Conservation (phyloP, 1,139 yeast genomes). For the Yamadazyma aaseri region DNA sequence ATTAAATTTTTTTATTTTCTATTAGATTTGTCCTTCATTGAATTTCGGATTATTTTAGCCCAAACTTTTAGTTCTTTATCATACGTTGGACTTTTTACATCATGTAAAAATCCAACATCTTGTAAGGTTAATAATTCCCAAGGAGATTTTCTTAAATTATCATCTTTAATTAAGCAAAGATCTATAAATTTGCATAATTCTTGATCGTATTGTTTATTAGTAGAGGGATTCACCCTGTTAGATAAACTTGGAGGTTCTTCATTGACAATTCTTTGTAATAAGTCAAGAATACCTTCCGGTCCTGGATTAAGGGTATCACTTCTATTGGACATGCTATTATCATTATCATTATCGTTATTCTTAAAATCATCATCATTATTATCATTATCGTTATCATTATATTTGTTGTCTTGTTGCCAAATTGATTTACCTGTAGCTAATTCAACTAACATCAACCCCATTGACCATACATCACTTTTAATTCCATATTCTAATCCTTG, state of each 20-base stretch:
- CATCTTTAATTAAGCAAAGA: slow-evolving; percentile 66
- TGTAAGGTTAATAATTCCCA: slow-evolving; percentile 46
- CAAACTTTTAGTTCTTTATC: slow-evolving; percentile 48
- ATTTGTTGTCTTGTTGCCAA: slow-evolving; percentile 35
- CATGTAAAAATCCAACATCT: slow-evolving; percentile 36
- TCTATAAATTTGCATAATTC: slow-evolving; percentile 64
- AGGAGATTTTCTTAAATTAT: slow-evolving; percentile 60
- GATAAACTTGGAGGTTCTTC: slow-evolving; percentile 80
- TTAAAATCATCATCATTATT: slow-evolving; percentile 13
- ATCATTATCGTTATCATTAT: slow-evolving; percentile 20
- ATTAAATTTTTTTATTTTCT: no score
- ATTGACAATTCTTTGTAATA: slow-evolving; percentile 87
- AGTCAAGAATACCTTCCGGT: slow-evolving; percentile 86
- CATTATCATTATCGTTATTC: slow-evolving; percentile 10
- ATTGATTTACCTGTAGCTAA: slow-evolving; percentile 72
- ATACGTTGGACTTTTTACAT: slow-evolving; percentile 37
- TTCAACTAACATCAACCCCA: slow-evolving; percentile 87
- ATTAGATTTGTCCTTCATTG: slow-evolving; percentile 14
- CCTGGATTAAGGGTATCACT: slow-evolving; percentile 23
- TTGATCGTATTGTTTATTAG: slow-evolving; percentile 28
- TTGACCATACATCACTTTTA: slow-evolving; percentile 95
- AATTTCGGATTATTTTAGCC: slow-evolving; percentile 47
- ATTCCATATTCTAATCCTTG: slow-evolving; percentile 92
- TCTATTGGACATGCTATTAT: slow-evolving; percentile 7
- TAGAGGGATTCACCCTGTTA: slow-evolving; percentile 24